Evolutionary conservation across 257 asterid species (phyloP), one percentile per base, ranked within the genome.

Genomic region (Solanum ossicruentum): DNA sequence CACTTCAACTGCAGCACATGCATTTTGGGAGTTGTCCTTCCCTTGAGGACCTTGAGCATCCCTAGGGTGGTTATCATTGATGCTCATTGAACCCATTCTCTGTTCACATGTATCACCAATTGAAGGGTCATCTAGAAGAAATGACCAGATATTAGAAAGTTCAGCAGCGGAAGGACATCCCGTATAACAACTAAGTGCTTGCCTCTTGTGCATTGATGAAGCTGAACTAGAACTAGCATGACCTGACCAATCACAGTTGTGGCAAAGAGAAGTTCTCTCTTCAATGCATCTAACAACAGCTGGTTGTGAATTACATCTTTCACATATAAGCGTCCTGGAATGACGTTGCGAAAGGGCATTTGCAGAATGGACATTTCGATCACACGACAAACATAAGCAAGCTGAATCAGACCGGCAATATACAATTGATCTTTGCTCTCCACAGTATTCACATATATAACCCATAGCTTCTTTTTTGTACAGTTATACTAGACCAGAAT

Each of bases 361-460:
- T 57, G 99, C 99, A 8, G 98, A 96, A 89, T 96, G 99, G 84
- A 96, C 92, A 57, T 88, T 95, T 11, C 93, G 96, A 71, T 96
- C 99, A 80, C 99, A 96, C 45, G 99, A 93, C 80, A 96, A 86
- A 81, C 99, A 96, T 52, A 96, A 87, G 32, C 95, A 88, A 67
- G 99, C 99, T 32, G 92, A 91, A 87, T 96, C 99, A 4, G 99
- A 95, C 45, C 92, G 95, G 84, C 99, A 96, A 87, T 93, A 93
- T 21, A 96, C 93, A 15, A 92, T 83, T 3, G 99, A 87, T 87
- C 93, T 90, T 87, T 91, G 95, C 75, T 92, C 97, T 89, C 90
- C 93, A 80, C 99, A 96, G 86, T 91, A 96, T 87, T 93, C 98
- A 89, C 99, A 96, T 51, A 89, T 92, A 85, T 89, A 91, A 51